Conservation (phyloP, 1,139 yeast genomes). For the Blastobotrys illinoisensis region DNA sequence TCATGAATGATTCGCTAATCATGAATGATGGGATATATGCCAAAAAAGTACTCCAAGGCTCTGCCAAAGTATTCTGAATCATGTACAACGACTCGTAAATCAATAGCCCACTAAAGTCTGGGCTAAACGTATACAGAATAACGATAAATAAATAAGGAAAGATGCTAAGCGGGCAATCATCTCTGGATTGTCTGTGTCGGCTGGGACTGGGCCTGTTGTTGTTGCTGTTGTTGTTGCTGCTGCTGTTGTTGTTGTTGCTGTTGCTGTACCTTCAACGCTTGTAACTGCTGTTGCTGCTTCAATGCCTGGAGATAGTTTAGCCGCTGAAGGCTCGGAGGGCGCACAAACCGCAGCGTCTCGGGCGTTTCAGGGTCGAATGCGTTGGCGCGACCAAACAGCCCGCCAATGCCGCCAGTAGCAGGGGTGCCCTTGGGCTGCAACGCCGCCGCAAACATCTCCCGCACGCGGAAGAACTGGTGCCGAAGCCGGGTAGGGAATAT, state of each 20-base stretch:
- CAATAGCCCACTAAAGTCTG: too few relatives aligned
- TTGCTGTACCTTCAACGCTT: slow-evolving; percentile 31
- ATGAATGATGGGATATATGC: too few relatives aligned
- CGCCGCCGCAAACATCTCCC: slow-evolving; percentile 42
- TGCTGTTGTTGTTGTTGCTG: slow-evolving; percentile 29
- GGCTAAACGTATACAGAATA: too few relatives aligned
- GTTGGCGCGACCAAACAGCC: slow-evolving; percentile 33
- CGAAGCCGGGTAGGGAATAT: slow-evolving; percentile 66
- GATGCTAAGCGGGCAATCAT: not conserved
- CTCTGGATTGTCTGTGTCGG: not conserved
- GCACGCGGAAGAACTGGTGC: slow-evolving; percentile 68
- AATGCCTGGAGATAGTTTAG: slow-evolving; percentile 19
- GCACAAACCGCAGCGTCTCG: slow-evolving; percentile 24
- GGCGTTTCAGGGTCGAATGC: slow-evolving; percentile 32
- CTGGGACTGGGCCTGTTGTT: slow-evolving; percentile 20
- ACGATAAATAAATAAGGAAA: not conserved
- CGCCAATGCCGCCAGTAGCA: slow-evolving; percentile 25
- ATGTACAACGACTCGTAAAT: too few relatives aligned
- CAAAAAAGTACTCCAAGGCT: too few relatives aligned
- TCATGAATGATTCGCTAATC: too few relatives aligned
- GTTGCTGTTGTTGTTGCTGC: slow-evolving; percentile 25
- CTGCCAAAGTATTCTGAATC: too few relatives aligned
- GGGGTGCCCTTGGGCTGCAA: slow-evolving; percentile 25
- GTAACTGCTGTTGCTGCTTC: slow-evolving; percentile 27
- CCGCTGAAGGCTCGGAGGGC: slow-evolving; percentile 35